Evolutionary conservation across 345 rosid species (phyloP), one percentile per base, ranked within the genome.

Genomic region (Aurinia saxatilis): DNA sequence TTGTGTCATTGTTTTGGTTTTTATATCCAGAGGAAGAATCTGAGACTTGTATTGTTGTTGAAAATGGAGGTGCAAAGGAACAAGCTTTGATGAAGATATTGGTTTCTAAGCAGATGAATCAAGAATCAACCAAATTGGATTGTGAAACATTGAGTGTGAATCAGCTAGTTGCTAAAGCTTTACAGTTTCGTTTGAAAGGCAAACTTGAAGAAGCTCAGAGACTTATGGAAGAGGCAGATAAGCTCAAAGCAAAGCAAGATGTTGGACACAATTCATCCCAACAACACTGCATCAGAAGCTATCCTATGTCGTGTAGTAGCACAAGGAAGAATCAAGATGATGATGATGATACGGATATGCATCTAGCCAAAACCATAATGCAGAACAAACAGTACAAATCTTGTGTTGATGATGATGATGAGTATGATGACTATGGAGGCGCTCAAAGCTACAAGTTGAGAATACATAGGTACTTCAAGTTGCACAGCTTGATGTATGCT

Each of bases 171-270:
- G 97, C 99, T 49, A 93, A 85, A 78, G 97, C 96, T 10, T 52
- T 85, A 76, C 99, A 84, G 77, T 85, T 89, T 40, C 91, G 87
- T 12, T 59, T 89, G 84, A 85, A 89, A 74, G 99, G 97, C 67
- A 92, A 90, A 72, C 90, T 46, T 35, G 88, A 82, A 35, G 96
- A 93, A 79, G 95, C 99, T 37, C 80, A 93, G 49, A 79, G 81
- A 70, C 77, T 89, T 35, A 71, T 81, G 91, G 77, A 77, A 79
- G 90, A 85, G 71, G 88, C 67, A 61, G 91, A 85, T 71, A 79
- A 65, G 33, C 49, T 84, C 72, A 87, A 73, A 75, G 74, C 48
- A 65, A 79, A 76, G 72, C 84, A 82, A 65, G 78, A 52, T 59
- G 49, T 19, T 21, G 80, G 56, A 64, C 80, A 81, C 33, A 60